A percentile compares a stretch with the other conserved stretches of the same genome.
Conservation (phyloP, 2,329 filamentous ascomycete species). For the Fusarium avenaceum region DNA sequence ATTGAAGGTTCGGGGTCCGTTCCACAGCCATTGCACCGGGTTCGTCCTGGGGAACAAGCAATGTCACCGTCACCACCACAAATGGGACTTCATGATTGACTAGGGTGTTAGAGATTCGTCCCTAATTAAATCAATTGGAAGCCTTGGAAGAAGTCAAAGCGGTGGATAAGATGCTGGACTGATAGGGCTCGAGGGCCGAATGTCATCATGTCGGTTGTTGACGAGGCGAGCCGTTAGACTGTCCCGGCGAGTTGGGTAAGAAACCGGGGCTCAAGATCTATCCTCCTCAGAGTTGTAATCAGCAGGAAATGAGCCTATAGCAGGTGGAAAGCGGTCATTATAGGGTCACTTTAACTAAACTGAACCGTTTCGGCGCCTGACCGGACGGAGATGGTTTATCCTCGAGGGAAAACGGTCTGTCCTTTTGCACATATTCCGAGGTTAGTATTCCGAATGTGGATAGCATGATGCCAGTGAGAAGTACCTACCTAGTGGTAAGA, state of each 20-base stretch:
- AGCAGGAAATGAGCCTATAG: conserved; percentile 17
- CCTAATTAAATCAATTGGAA: conserved; percentile 32
- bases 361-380: conserved; percentile 13
- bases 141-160: conserved; percentile 28
- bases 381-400: conserved; percentile 2
- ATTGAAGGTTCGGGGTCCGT: conserved; percentile 31
- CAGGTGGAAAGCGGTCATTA: conserved; percentile 5
- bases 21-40: conserved; percentile 27
- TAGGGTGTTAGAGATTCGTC: conserved; percentile 35
- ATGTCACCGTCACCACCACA: conserved; percentile 41
- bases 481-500: neutral
- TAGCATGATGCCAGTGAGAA: conserved; percentile 23
- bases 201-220: conserved; percentile 49
- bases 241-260: conserved; percentile 47
- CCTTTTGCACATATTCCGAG: conserved; percentile 16
- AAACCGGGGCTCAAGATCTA: conserved; percentile 35
- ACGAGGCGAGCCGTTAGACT: conserved; percentile 48
- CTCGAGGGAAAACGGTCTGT: conserved; percentile 7
- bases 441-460: conserved; percentile 29
- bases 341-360: conserved; percentile 18
- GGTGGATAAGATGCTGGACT: conserved; percentile 20
- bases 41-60: conserved; percentile 12
- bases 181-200: conserved; percentile 42
- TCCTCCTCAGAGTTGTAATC: conserved; percentile 38
- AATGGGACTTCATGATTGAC: conserved; percentile 6